Evolutionary conservation across 345 rosid species (phyloP), one percentile per base, ranked within the genome.

Genomic region (rapeseed (Brassica napus)): DNA sequence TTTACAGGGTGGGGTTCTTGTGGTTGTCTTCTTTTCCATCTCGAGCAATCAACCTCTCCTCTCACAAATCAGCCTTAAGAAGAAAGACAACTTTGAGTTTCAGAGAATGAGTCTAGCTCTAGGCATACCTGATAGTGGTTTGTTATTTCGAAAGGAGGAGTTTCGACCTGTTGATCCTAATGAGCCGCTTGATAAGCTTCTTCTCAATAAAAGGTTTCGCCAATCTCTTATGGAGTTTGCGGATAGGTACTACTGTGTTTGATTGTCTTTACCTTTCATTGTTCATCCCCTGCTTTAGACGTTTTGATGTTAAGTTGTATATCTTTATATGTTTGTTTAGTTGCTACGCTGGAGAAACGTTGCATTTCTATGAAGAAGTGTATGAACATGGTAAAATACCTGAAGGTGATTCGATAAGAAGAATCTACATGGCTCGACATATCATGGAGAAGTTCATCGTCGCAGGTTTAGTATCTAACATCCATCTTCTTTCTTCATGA

Each of bases 391-490:
- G 85, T 14, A 94, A 92, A 87, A 89, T 94, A 76, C 89, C 92
- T 5, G 63, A 66, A 34, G 85, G 82, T 76, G 98, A 92, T 77
- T 74, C 87, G 11, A 80, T 85, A 44, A 86, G 94, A 84, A 87
- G 93, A 82, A 92, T 94, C 78, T 94, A 92, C 77, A 94, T 92
- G 94, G 88, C 94, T 69, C 83, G 98, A 4, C 97, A 92, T 86
- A 90, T 94, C 69, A 89, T 94, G 65, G 89, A 89, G 78, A 90
- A 89, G 82, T 94, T 89, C 83, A 86, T 94, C 57, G 82, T 79
- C 39, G 84, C 97, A 89, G 94, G 98, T 91, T 74, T 76, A 80
- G 72, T 64, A 35, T 73, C 28, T 63, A 35, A 71, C 30, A 60
- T 69, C 21, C 28, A 70, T 77, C 87, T 69, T 62, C 54, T 77